Evolutionary conservation across 2,329 filamentous ascomycete genomes (phyloP), one percentile per base, ranked within the genome.

Genomic region (Simplicillium sp.): DNA sequence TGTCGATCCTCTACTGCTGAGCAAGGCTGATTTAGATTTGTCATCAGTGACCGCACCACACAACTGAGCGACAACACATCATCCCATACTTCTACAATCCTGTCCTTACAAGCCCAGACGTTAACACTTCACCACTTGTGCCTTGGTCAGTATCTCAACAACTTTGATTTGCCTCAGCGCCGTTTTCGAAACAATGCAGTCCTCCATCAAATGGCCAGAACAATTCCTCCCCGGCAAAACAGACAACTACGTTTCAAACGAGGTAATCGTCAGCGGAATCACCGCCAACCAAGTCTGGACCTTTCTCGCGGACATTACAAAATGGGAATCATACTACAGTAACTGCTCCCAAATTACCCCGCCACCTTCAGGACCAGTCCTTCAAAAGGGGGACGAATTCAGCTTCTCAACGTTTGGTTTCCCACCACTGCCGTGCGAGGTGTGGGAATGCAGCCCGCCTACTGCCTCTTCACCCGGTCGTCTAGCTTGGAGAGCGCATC

Each of bases 211-310:
- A 25, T 57, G 54, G 55, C 54, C 53, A 2, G 33, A 48, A 29
- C 44, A 50, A 14, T 57, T 48, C 41, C 50, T 51, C 1, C 55
- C 54, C 2, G 53, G 54, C 15, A 53, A 46, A 1, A 56, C 54
- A 6, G 53, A 57, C 42, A 57, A 56, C 38, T 57, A 48, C 29
- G 51, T 55, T 14, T 54, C 52, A 15, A 57, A 57, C 36, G 55
- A 57, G 20, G 45, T 53, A 12, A 52, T 54, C 38, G 53, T 45
- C 31, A 51, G 48, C 29, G 53, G 50, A 15, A 43, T 57, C 39
- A 53, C 49, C 1, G 49, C 54, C 3, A 34, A 42, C 6, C 44
- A 55, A 39, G 48, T 55, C 36, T 57, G 55, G 55, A 38, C 39
- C 9, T 47, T 48, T 6, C 46, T 57, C 4, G 46, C 42, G 29